These are phyloP conservation scores for Phytopythium litorale DNA, from an alignment of 352 stramenopile species.

Conservation along the genomic window DNA sequence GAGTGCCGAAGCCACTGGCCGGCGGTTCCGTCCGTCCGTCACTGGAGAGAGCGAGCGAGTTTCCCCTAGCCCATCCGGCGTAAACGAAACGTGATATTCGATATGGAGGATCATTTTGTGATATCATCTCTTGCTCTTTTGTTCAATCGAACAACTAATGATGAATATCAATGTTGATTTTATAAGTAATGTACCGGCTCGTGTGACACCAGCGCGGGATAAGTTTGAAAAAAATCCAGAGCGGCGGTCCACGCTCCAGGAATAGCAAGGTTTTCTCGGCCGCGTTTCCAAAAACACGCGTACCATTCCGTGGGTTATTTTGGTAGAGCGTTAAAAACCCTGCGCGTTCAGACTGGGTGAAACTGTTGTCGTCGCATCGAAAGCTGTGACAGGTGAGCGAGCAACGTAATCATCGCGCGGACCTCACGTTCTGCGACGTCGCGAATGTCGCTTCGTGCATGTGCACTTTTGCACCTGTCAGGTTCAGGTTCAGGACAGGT, in stretches of 20 bases:
- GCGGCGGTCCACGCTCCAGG: background rate
- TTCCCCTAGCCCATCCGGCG: background rate
- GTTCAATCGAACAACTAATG: background rate
- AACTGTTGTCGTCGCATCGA: background rate
- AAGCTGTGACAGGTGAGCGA: background rate
- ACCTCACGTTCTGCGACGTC: background rate
- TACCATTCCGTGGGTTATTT: background rate
- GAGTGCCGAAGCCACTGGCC: background rate
- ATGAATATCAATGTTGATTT: background rate
- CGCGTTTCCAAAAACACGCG: background rate
- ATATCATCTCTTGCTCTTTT: too few relatives aligned
- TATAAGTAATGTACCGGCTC: background rate
- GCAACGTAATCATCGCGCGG: background rate
- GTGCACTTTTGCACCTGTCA: background rate
- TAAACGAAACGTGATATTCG: background rate
- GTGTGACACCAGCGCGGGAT: background rate
- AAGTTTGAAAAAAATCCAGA: conserved; percentile 2
- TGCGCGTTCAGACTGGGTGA: background rate
- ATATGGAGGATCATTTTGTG: too few relatives aligned
- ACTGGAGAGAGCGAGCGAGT: background rate
- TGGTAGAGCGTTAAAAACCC: background rate
- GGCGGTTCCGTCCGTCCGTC: background rate
- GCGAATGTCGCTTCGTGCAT: background rate
- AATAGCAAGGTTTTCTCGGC: background rate
- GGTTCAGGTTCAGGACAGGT: too few relatives aligned